Percentiles rank a stretch among this genome's conserved stretches.
Evolutionary conservation across 2,329 filamentous ascomycete species (phyloP).

Genomic region (Epicoccum sorghinum): DNA sequence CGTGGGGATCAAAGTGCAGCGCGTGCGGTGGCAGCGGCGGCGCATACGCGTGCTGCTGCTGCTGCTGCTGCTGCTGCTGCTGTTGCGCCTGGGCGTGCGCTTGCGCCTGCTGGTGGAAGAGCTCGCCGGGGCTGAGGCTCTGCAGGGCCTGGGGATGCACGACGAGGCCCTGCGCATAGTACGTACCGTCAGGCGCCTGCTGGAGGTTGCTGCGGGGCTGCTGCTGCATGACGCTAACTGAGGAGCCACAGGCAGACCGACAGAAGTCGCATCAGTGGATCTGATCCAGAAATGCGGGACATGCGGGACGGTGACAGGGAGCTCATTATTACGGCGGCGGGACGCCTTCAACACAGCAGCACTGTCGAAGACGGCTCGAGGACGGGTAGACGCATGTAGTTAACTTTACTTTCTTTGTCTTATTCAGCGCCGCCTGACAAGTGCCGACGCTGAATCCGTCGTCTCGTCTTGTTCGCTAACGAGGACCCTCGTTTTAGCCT

Average conservation of each 20-base stretch:
- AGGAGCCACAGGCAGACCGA: constrained; percentile 10
- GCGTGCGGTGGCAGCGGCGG: constrained; percentile 25
- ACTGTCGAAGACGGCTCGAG: constrained; percentile 5
- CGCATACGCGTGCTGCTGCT: constrained; percentile 6
- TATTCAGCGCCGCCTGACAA: constrained; percentile 18
- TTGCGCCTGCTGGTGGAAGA: constrained; percentile 30
- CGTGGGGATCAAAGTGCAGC: constrained; percentile 4
- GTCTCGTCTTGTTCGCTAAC: constrained; percentile 22
- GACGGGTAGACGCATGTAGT: constrained; percentile 16
- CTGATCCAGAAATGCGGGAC: constrained; percentile 12
- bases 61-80: constrained; percentile 18
- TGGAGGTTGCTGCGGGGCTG: constrained; percentile 31
- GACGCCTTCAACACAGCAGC: constrained; percentile 7
- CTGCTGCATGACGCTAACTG: constrained; percentile 26
- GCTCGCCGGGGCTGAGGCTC: constrained; percentile 45
- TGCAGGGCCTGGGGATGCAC: constrained; percentile 43
- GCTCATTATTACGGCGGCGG: constrained; percentile 14
- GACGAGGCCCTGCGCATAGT: constrained; percentile 28
- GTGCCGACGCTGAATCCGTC: constrained; percentile 20
- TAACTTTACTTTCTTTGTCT: constrained; percentile 31
- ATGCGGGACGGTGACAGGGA: constrained; percentile 8
- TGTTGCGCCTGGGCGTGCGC: constrained; percentile 16
- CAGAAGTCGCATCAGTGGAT: constrained; percentile 11
- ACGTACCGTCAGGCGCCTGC: constrained; percentile 33
- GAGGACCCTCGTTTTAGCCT: constrained; percentile 15